Base-by-base conservation (phyloP, 805 yeast genomes). In the Cyberlindnera maritima region DNA sequence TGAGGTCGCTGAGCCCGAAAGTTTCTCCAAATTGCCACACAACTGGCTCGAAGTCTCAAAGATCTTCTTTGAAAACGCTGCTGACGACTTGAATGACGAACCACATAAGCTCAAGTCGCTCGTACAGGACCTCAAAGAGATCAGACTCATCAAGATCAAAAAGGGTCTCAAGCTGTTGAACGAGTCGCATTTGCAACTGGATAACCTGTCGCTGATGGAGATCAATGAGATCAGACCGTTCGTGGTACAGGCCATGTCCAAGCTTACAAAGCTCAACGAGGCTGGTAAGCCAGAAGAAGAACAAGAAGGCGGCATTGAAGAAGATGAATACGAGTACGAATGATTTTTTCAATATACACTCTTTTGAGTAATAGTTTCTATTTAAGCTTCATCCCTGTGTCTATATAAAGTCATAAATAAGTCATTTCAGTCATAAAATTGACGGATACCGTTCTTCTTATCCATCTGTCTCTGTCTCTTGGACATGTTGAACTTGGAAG, bases 221-320 rank as follows among this genome's bases (percentile, higher is more conserved):
- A 83, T 94, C 52, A 91, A 90, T 63, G 97, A 89, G 62, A 68
- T 91, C 43, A 69, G 97, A 53, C 95, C 97, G 2, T 86, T 89
- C 59, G 81, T 90, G 29, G 70, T 81, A n/a, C 69, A 71, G 13
- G 85, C 88, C 1, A 92, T 94, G 98, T 82, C 83, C 48, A 84
- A 83, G 55, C 66, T 94, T 50, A 73, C 88, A 39, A 71, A 73
- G 44, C 61, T 89, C 29, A 75, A 75, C 35, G 78, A 72, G 21
- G 62, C 66, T 3, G 59, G 43, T 6, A 47, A 41, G 7, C 51
- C 39, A 1, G 54, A 44, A 11, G 54, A 39, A 1, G 49, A 50
- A 3, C 47, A 44, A 17, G 49, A 38, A 3, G 56, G 46, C 2
- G 54, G 19, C 5, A 36, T 17, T 2, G 35, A 36, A 2, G 50